Evolutionary conservation across 139 green algal genomes (phyloP).

Genomic region (Parachlorella kessleri): DNA sequence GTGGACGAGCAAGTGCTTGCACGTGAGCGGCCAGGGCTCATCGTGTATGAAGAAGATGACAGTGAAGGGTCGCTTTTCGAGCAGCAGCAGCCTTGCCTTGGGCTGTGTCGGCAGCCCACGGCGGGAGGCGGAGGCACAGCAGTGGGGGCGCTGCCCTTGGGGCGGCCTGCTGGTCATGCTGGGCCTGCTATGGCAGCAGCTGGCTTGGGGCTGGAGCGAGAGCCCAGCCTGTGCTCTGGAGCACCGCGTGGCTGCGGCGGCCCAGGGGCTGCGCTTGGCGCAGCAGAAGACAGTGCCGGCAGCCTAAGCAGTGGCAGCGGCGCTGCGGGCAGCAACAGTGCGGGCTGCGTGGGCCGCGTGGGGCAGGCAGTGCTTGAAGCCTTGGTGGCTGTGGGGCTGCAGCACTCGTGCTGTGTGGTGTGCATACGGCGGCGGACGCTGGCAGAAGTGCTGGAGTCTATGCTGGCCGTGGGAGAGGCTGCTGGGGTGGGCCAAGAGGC

Average conservation of each 20-base stretch:
- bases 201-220: no score
- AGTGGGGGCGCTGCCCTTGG: neutral
- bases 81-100: no score
- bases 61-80: no score
- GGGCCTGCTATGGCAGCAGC: constrained; percentile 1
- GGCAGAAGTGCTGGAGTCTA: constrained; percentile 80
- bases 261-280: no score
- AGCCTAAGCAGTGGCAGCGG: no score
- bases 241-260: no score
- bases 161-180: constrained; percentile 1
- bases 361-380: constrained; percentile 21
- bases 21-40: constrained; percentile 60
- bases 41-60: constrained; percentile 59
- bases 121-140: no score
- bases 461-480: constrained; percentile 61
- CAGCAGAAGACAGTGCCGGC: no score
- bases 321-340: neutral
- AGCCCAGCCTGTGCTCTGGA: no score
- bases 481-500: constrained; percentile 62
- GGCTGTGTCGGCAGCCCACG: neutral
- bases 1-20: constrained; percentile 76
- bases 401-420: constrained; percentile 29
- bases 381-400: constrained; percentile 38
- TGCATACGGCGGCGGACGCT: constrained; percentile 53
- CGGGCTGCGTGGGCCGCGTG: neutral